These are phyloP conservation scores for Flaveria sonorensis DNA, from an alignment of 129 eudicot genomes.

Conservation along the genomic window DNA sequence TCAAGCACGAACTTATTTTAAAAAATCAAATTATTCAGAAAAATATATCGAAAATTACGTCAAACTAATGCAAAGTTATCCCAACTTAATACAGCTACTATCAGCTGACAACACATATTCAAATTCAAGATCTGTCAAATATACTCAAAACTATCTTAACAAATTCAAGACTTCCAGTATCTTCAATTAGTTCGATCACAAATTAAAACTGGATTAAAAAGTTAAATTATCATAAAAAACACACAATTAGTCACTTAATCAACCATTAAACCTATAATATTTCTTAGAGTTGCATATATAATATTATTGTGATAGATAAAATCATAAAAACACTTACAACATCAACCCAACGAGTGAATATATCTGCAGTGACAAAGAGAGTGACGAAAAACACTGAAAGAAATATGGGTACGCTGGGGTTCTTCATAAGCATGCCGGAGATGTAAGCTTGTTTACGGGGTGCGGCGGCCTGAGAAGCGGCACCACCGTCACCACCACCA, in stretches of 20 bases:
- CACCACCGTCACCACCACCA: constrained; percentile 18
- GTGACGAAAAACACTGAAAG: constrained; percentile 34
- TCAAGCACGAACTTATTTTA: too few species aligned
- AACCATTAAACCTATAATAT: background rate
- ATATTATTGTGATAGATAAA: background rate
- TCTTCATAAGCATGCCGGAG: constrained; percentile 30
- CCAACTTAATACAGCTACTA: too few species aligned
- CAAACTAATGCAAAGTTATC: too few species aligned
- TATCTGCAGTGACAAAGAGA: constrained; percentile 37
- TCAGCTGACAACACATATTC: too few species aligned
- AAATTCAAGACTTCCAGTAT: too few species aligned
- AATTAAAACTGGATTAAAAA: too few species aligned
- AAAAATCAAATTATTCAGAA: too few species aligned
- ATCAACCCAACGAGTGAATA: constrained; percentile 48
- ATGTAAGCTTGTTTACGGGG: constrained; percentile 21
- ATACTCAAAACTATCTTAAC: too few species aligned
- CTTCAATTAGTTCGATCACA: too few species aligned
- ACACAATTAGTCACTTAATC: background rate
- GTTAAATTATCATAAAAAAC: too few species aligned
- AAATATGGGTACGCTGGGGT: constrained; percentile 28
- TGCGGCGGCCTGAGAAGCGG: constrained; percentile 25
- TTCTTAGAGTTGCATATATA: background rate
- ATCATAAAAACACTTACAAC: constrained; percentile 32
- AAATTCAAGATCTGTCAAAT: too few species aligned
- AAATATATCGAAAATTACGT: too few species aligned